Percentiles rank a stretch among this genome's conserved stretches.
Evolutionary conservation across 768 basidiomycete species (phyloP).

Genomic region (Collybia nuda): DNA sequence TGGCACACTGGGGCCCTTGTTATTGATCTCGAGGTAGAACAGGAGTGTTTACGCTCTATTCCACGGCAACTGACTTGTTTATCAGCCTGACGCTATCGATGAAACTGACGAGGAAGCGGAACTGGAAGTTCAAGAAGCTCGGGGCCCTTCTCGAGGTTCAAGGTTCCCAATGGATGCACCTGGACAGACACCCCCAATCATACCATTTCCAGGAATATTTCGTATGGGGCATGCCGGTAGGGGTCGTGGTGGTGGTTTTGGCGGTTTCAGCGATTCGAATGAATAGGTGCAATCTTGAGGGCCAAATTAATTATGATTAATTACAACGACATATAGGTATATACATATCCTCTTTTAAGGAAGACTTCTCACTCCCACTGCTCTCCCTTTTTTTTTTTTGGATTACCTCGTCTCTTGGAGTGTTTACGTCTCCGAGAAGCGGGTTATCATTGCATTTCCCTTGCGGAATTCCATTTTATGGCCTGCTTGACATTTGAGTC

Average conservation of each 20-base stretch:
- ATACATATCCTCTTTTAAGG: too few relatives aligned
- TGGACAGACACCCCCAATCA: constrained; percentile 28
- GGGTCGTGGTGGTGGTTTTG: constrained; percentile 31
- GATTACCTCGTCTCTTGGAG: too few relatives aligned
- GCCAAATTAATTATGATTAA: too few relatives aligned
- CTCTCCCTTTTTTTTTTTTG: too few relatives aligned
- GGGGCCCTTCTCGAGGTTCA: constrained; percentile 4
- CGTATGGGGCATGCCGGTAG: constrained; percentile 63
- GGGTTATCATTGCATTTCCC: too few relatives aligned
- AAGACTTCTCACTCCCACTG: too few relatives aligned
- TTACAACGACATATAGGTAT: too few relatives aligned
- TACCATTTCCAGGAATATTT: constrained; percentile 28
- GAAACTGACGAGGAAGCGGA: constrained; percentile 36
- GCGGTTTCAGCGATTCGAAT: neutral
- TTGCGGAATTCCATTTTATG: too few relatives aligned
- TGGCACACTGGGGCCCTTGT: constrained; percentile 94
- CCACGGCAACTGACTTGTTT: constrained; percentile 3
- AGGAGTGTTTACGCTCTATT: neutral
- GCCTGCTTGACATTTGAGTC: too few relatives aligned
- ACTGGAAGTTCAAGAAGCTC: constrained; percentile 27
- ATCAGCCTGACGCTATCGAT: constrained; percentile 25
- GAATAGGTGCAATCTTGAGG: neutral
- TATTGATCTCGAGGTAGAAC: constrained; percentile 74
- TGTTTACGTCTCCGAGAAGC: too few relatives aligned
- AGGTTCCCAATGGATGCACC: constrained; percentile 20